Percentiles rank a stretch among this genome's conserved stretches.
These are phyloP conservation scores for Angomonas ambiguus DNA, from an alignment of 208 protist species.

Conservation along the genomic window DNA sequence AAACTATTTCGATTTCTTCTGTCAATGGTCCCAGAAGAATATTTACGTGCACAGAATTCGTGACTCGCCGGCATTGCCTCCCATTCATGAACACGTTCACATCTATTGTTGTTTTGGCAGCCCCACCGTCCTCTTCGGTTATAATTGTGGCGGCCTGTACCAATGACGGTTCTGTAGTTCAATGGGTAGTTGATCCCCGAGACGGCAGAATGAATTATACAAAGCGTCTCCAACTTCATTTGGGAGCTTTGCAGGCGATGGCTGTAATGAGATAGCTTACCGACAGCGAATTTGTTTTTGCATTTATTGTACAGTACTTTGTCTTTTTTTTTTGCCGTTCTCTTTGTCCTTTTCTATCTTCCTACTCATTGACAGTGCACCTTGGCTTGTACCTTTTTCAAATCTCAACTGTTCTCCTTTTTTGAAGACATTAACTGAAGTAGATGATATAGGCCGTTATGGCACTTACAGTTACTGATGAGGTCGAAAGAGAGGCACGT, in stretches of 20 bases:
- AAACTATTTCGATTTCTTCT: constrained; percentile 59
- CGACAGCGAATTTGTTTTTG: too few relatives aligned
- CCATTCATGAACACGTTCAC: constrained; percentile 85
- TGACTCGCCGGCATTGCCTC: constrained; percentile 65
- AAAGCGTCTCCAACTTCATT: constrained; percentile 70
- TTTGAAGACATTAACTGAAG: too few relatives aligned
- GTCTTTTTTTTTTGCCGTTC: not conserved
- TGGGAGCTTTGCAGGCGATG: constrained; percentile 70
- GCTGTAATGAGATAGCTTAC: constrained; percentile 24
- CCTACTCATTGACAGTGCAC: not conserved
- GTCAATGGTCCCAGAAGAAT: constrained; percentile 36
- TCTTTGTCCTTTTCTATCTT: not conserved
- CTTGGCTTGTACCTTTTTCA: too few relatives aligned
- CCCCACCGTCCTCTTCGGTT: constrained; percentile 57
- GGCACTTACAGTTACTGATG: constrained; percentile 64
- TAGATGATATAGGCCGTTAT: too few relatives aligned
- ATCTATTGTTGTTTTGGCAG: constrained; percentile 61
- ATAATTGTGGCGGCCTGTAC: constrained; percentile 74
- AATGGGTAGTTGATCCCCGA: constrained; percentile 74
- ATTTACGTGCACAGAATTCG: constrained; percentile 56
- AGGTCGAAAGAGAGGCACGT: constrained; percentile 48
- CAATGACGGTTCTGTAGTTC: constrained; percentile 69
- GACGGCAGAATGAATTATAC: constrained; percentile 44
- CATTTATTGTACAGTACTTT: too few relatives aligned
- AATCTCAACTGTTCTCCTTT: too few relatives aligned